Percentiles rank a stretch among this genome's conserved stretches.
Conservation (phyloP, 2,329 filamentous ascomycete species). For the Pestalotiopsis sp. region DNA sequence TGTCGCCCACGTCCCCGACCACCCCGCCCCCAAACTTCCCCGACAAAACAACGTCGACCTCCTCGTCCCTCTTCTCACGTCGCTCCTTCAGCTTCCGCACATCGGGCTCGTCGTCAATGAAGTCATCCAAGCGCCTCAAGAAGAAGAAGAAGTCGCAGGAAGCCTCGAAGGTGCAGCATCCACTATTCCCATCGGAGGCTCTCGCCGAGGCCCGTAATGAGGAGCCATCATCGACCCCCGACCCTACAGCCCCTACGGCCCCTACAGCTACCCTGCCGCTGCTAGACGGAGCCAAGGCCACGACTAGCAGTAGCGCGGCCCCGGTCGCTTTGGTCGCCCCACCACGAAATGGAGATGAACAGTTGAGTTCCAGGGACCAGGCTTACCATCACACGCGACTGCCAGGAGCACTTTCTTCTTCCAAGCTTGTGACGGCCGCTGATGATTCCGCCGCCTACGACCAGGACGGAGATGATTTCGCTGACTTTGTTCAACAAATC, state of each 20-base stretch:
- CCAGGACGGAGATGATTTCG: slow-evolving; percentile 60
- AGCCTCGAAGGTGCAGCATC: not conserved
- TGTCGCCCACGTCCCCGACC: slow-evolving; percentile 27
- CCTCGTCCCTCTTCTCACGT: slow-evolving; percentile 20
- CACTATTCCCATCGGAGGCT: not conserved
- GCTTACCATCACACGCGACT: slow-evolving; percentile 14
- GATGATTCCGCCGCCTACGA: not conserved
- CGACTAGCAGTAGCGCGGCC: slow-evolving; percentile 1
- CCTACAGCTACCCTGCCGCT: not conserved
- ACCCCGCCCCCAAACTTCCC: slow-evolving; percentile 30
- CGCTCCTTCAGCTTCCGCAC: slow-evolving; percentile 30
- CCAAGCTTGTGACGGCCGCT: slow-evolving; percentile 18
- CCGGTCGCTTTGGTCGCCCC: not conserved
- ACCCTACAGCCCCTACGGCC: not conserved
- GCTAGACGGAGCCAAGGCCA: slow-evolving; percentile 1
- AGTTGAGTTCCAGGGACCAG: slow-evolving; percentile 22
- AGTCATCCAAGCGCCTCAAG: slow-evolving; percentile 12
- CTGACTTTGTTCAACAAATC: slow-evolving; percentile 57
- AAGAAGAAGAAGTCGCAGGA: slow-evolving; percentile 6
- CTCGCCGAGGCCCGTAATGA: not conserved
- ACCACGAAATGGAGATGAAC: slow-evolving; percentile 4
- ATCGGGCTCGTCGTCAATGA: slow-evolving; percentile 15
- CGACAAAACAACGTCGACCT: slow-evolving; percentile 16
- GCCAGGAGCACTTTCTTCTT: not conserved
- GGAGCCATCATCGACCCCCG: not conserved